These are phyloP conservation scores for Orychophragmus violaceus DNA, from an alignment of 345 rosid genomes.

Conservation along the genomic window DNA sequence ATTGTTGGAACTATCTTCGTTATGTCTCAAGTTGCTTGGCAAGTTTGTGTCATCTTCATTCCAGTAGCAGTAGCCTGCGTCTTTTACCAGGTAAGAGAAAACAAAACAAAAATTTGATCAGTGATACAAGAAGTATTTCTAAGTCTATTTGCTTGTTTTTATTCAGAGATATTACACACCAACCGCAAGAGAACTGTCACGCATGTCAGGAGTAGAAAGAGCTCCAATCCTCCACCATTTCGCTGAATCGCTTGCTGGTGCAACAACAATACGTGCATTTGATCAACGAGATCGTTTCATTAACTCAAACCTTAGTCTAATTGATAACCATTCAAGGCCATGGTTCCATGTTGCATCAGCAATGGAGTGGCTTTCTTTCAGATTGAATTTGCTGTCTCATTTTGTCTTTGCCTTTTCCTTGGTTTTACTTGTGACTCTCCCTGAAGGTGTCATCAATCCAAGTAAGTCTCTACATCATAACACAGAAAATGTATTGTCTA, in stretches of 20 bases:
- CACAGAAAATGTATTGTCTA: not conserved
- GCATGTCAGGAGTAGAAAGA: conserved; percentile 72
- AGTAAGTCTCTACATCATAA: conserved; percentile 46
- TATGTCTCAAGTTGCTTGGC: conserved; percentile 96
- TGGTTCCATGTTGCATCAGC: conserved; percentile 86
- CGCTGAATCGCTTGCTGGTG: conserved; percentile 86
- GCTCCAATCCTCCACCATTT: conserved; percentile 97
- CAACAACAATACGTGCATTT: conserved; percentile 84
- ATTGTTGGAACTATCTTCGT: conserved; percentile 74
- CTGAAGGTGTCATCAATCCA: conserved; percentile 90
- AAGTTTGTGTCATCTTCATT: conserved; percentile 90
- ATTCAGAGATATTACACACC: conserved; percentile 82
- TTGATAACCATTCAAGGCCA: conserved; percentile 80
- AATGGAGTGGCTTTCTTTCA: conserved; percentile 96
- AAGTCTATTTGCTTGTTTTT: not conserved
- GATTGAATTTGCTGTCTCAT: conserved; percentile 78
- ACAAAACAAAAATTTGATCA: not conserved
- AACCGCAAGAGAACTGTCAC: conserved; percentile 90
- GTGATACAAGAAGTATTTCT: not conserved
- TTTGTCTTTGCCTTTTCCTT: conserved; percentile 85
- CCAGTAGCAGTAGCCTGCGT: conserved; percentile 93
- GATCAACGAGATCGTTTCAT: conserved; percentile 65
- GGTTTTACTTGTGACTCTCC: conserved; percentile 77
- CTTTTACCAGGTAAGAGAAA: conserved; percentile 76
- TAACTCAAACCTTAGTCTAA: conserved; percentile 53